Evolutionary conservation across 1,139 yeast species (phyloP).

Genomic region (Magnusiomyces clavatus): DNA sequence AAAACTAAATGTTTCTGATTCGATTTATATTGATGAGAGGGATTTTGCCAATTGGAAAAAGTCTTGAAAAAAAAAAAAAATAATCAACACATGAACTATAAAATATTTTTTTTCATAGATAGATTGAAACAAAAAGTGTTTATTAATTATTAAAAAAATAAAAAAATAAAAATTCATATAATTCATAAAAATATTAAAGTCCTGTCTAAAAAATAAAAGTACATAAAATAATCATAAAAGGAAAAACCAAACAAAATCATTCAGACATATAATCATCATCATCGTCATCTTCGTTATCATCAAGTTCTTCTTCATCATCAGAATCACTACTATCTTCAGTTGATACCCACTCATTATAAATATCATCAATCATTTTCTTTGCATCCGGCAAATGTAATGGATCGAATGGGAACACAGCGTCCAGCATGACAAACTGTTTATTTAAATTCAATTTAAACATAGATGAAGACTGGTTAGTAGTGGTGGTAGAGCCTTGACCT

Average conservation of each 20-base stretch:
- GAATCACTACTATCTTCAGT: conserved; percentile 59
- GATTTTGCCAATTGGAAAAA: too few species aligned
- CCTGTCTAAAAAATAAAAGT: conserved; percentile 6
- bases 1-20: too few species aligned
- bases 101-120: too few species aligned
- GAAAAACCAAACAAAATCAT: background rate
- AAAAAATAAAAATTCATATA: too few species aligned
- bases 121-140: too few species aligned
- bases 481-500: background rate
- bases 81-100: too few species aligned
- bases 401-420: conserved; percentile 93
- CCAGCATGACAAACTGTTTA: conserved; percentile 70
- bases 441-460: background rate
- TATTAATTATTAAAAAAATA: too few species aligned
- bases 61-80: too few species aligned
- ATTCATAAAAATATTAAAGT: too few species aligned
- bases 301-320: conserved; percentile 31
- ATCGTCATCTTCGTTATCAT: conserved; percentile 18
- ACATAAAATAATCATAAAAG: background rate
- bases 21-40: too few species aligned
- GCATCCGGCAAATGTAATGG: conserved; percentile 70
- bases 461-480: background rate
- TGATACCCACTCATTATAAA: conserved; percentile 81
- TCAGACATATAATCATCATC: background rate
- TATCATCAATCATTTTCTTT: conserved; percentile 44